A percentile compares a stretch with the other conserved stretches of the same genome.
phyloP scores from a whole-genome alignment of 805 yeast species.

The Blastobotrys terrestris region DNA sequence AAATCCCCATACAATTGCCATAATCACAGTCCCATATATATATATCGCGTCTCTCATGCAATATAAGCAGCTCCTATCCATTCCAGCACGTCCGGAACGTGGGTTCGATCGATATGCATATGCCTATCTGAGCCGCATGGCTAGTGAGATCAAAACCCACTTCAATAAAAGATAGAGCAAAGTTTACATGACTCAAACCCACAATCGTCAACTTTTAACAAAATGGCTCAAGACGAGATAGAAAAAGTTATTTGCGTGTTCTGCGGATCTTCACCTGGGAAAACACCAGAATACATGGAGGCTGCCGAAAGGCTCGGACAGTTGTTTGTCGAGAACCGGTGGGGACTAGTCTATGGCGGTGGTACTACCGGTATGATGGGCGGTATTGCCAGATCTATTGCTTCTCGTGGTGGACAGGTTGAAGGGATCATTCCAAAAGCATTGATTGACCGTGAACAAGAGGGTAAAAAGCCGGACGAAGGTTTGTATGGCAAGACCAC shows the following conservation, averaged over 20 bases:
- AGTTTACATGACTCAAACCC: background rate
- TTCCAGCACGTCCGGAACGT: background rate
- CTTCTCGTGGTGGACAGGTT: slow-evolving; percentile 37
- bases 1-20: too few species aligned
- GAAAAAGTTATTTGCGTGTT: slow-evolving; percentile 58
- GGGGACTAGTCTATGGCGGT: slow-evolving; percentile 85
- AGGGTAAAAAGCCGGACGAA: slow-evolving; percentile 43
- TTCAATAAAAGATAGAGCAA: too few species aligned
- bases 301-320: slow-evolving; percentile 58
- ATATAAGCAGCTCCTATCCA: too few species aligned
- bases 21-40: too few species aligned
- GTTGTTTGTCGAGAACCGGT: slow-evolving; percentile 48
- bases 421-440: slow-evolving; percentile 88
- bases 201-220: background rate
- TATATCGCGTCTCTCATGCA: too few species aligned
- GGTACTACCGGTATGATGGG: slow-evolving; percentile 50
- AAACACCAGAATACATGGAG: slow-evolving; percentile 40
- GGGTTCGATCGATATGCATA: too few species aligned
- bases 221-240: background rate
- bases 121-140: background rate
- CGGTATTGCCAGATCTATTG: slow-evolving; percentile 19
- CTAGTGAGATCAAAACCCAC: too few species aligned
- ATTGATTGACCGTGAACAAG: slow-evolving; percentile 63
- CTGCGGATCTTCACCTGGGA: slow-evolving; percentile 80
- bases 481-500: slow-evolving; percentile 68